Conservation (phyloP, 2,329 filamentous ascomycete species). For the Ascochyta lentis region DNA sequence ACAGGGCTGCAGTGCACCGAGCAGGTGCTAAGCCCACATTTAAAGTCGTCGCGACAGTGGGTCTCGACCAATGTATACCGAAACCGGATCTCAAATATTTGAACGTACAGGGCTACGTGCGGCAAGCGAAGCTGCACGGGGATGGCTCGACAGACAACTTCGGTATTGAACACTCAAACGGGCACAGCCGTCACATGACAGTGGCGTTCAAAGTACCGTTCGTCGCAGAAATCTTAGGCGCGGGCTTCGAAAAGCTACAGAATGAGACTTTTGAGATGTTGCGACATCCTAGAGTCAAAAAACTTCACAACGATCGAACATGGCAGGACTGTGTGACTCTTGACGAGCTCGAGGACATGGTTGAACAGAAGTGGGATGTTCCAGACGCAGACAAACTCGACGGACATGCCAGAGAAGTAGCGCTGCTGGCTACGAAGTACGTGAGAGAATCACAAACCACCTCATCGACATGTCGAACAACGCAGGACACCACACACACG, state of each 20-base stretch:
- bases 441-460: constrained; percentile 26
- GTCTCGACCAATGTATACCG: constrained; percentile 56
- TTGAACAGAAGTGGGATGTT: constrained; percentile 57
- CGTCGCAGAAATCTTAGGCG: constrained; percentile 81
- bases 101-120: constrained; percentile 51
- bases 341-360: constrained; percentile 71
- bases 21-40: constrained; percentile 65
- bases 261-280: constrained; percentile 75
- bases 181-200: constrained; percentile 44
- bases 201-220: constrained; percentile 72
- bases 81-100: constrained; percentile 53
- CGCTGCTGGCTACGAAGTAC: constrained; percentile 33
- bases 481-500: constrained; percentile 29
- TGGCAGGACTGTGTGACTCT: constrained; percentile 74
- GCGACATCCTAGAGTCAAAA: constrained; percentile 77
- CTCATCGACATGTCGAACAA: constrained; percentile 28
- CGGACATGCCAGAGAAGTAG: constrained; percentile 42
- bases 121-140: constrained; percentile 34
- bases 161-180: constrained; percentile 28
- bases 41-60: constrained; percentile 66
- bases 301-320: constrained; percentile 77
- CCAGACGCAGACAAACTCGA: constrained; percentile 35
- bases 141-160: constrained; percentile 31
- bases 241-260: constrained; percentile 76
- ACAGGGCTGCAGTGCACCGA: constrained; percentile 65